Base-by-base conservation (phyloP, 345 rosid species). In the Eucalyptus erythrocorys region DNA sequence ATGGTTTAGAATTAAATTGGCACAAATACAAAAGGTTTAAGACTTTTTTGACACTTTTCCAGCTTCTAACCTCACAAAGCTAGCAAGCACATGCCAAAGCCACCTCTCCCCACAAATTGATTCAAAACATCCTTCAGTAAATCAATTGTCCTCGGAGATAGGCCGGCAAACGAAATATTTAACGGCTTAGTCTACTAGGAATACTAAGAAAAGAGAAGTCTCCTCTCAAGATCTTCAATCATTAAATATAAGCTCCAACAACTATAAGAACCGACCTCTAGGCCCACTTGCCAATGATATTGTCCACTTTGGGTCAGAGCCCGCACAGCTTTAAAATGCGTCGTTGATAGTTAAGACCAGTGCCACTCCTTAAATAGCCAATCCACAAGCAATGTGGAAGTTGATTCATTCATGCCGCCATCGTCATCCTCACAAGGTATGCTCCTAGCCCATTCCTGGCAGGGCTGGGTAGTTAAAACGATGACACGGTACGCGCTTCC, bases 61-160 rank as follows among this genome's bases (percentile, higher is more conserved):
- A 1, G 13, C 91, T 91, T 88, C 96, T 93, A 64, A 89, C 90
- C 50, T 86, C 0, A 50, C 6, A 76, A 88, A 88, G 81, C 64
- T 84, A 26, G 88, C 53, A 71, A 40, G 88, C 51, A 86, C 45
- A 81, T 79, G 92, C 86, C 85, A 87, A 4, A 92, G 95, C 95
- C 95, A 94, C 22, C 87, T 92, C 88, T 93, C 91, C 88, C 97
- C 93, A 50, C 61, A 81, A 86, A 86, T 48, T 11, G 53, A n/a
- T 85, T 42, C 8, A 47, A 84, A 4, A 21, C 37, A 57, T 11
- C 64, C 30, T 13, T 76, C 27, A 61, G 71, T 32, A 85, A 17
- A 21, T 0, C 32, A 11, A 49, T 11, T 26, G 47, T 47, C 86
- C 43, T 40, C 48, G 3, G 1, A 21, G 16, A 22, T 47, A 21